Evolutionary conservation across 331 rosid genomes (phyloP).

Genomic region (Malus hybrid): DNA sequence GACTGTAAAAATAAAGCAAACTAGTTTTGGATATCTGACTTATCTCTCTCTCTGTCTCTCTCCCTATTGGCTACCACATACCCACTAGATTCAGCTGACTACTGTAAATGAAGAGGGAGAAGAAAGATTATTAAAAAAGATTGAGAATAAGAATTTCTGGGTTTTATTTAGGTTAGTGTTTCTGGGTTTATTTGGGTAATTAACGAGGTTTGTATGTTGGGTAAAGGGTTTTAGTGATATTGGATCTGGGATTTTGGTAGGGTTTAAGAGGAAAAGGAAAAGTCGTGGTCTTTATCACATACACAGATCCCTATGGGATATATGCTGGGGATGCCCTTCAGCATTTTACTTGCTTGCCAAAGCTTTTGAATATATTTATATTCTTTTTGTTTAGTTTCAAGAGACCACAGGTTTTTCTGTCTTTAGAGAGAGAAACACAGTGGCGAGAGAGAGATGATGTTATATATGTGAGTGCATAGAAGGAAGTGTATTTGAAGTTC

Average conservation of each 20-base stretch:
- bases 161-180: not conserved
- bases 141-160: not conserved
- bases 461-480: slow-evolving; percentile 3
- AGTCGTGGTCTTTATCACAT: slow-evolving; percentile 53
- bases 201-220: not conserved
- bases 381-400: slow-evolving; percentile 79
- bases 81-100: slow-evolving; percentile 32
- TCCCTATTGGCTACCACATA: slow-evolving; percentile 15
- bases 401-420: slow-evolving; percentile 48
- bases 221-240: not conserved
- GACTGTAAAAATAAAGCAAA: slow-evolving; percentile 26
- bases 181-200: slow-evolving; percentile 8
- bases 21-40: slow-evolving; percentile 25
- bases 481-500: slow-evolving; percentile 12
- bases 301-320: slow-evolving; percentile 92
- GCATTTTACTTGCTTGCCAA: slow-evolving; percentile 28
- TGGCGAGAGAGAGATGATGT: not conserved
- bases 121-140: not conserved
- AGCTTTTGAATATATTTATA: slow-evolving; percentile 35
- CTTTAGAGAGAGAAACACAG: slow-evolving; percentile 17
- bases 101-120: not conserved
- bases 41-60: not conserved
- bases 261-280: slow-evolving; percentile 33
- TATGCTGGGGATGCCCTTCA: slow-evolving; percentile 65
- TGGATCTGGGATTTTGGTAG: slow-evolving; percentile 34